Evolutionary conservation across 2,329 filamentous ascomycete genomes (phyloP), one percentile per base, ranked within the genome.

Genomic region (Westerdykella aurantiaca): DNA sequence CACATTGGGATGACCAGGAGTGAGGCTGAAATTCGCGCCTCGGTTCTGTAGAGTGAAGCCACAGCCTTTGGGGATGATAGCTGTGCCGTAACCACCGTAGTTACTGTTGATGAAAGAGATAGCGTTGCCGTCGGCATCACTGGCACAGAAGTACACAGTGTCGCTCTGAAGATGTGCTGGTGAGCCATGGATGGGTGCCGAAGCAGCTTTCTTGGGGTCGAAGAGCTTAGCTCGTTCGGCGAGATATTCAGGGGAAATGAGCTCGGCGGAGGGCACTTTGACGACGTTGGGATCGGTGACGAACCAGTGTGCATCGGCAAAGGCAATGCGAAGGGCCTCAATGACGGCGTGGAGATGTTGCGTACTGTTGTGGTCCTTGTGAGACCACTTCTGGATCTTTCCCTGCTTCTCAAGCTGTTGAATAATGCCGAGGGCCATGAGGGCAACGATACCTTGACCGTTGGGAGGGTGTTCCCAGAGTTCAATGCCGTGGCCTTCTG

Each of bases 401-500:
- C 84, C 85, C 13, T 77, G 72, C 46, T 81, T 80, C 67, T 95
- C 88, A 1, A 97, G 77, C 61, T 90, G 82, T 64, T 96, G 83
- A 39, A 98, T 74, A 52, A 97, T 95, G 1, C 93, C 93, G 0
- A 98, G 74, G 0, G 93, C 87, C 84, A 97, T 95, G 25, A 97
- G 73, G 0, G 93, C 93, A 2, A 97, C 87, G 51, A 97, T 90
- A 1, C 93, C 93, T 69, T 97, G 93, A 0, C 93, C 90, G 58
- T 97, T 97, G 7, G 93, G 93, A 31, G 91, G 90, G 63, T 97
- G 91, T 62, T 98, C 93, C 91, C 91, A 97, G 0, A 98, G 73
- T 60, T 95, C 83, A 34, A 96, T 77, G 9, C 82, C 81, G 11
- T 72, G 67, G 40, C 75, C 71, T 18, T 64, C 57, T 33, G 76